These are phyloP conservation scores for Melampsora larici-populina DNA, from an alignment of 1,284 basidiomycete genomes.

Conservation along the genomic window DNA sequence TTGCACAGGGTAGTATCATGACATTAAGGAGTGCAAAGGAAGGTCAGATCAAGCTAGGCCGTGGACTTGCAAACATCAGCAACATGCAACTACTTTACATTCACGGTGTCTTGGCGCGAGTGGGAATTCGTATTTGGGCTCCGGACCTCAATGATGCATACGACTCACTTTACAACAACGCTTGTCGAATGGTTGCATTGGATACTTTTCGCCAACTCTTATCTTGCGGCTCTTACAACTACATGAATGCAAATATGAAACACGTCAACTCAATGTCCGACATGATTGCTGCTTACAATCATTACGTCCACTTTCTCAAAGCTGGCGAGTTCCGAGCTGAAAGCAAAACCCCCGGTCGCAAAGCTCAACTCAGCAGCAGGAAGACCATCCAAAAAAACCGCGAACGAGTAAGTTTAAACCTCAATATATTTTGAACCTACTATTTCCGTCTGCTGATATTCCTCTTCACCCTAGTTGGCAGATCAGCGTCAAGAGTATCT, in stretches of 20 bases:
- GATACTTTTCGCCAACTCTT: conserved; percentile 5
- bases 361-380: neutral
- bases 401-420: neutral
- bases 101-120: conserved; percentile 7
- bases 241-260: neutral
- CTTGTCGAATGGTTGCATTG: conserved; percentile 5
- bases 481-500: neutral
- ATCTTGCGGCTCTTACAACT: neutral
- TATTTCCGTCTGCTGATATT: neutral
- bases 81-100: conserved; percentile 7
- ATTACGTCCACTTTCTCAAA: neutral
- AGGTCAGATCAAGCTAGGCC: conserved; percentile 1
- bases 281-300: neutral
- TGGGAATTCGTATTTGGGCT: conserved; percentile 4
- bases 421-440: neutral
- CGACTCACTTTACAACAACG: neutral
- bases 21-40: neutral
- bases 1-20: neutral
- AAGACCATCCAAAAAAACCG: neutral
- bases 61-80: neutral
- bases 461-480: neutral
- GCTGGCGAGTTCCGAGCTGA: neutral
- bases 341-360: neutral
- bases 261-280: too few relatives aligned
- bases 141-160: conserved; percentile 6